Base-by-base conservation (phyloP, 495 filamentous ascomycete genomes). In the Saxophila tyrrhenica region DNA sequence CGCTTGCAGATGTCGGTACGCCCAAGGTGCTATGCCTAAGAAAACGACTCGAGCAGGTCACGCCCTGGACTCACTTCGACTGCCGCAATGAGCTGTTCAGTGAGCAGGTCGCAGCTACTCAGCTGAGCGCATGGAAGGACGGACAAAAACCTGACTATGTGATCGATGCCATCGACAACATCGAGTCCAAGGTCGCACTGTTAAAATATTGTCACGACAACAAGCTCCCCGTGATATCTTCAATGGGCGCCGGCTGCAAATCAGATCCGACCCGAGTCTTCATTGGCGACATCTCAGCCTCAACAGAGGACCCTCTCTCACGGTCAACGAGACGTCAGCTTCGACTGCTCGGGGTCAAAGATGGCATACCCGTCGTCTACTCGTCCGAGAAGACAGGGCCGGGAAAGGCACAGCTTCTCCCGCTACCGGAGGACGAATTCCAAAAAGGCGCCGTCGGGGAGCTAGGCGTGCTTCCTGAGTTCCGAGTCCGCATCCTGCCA, bases 211-310 rank as follows among this genome's bases (percentile, higher is more conserved):
- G 92, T 68, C 73, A 87, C 56, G 73, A 82, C 52, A 76, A 86
- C 56, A 73, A 73, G 0, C 71, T 97, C 19, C 83, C 78, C 0
- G 86, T 98, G 3, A 86, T 99, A 53, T 89, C 87, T 10, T 89
- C 89, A 5, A 99, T 97, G 92, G 92, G 92, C 1, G 92, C 92
- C 0, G 92, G 90, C 0, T 97, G 91, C 68, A 99, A 99, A 72
- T 90, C 87, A 13, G 92, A 99, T 63, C 94, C 94, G 1, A 95
- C 91, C 0, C 76, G 83, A n/a, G 78, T 98, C 50, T 83, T 85
- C 62, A 84, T 97, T 20, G 89, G 88, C 19, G 92, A 99, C 63
- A 96, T 99, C 57, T 89, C 86, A 2, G 75, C 80, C 2, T 92
- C 85, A 60, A 85, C 82, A 0, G 92, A 97, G 59, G 92, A 99